Evolutionary conservation across 2,329 filamentous ascomycete genomes (phyloP).

Genomic region (Ophiostoma australiae): DNA sequence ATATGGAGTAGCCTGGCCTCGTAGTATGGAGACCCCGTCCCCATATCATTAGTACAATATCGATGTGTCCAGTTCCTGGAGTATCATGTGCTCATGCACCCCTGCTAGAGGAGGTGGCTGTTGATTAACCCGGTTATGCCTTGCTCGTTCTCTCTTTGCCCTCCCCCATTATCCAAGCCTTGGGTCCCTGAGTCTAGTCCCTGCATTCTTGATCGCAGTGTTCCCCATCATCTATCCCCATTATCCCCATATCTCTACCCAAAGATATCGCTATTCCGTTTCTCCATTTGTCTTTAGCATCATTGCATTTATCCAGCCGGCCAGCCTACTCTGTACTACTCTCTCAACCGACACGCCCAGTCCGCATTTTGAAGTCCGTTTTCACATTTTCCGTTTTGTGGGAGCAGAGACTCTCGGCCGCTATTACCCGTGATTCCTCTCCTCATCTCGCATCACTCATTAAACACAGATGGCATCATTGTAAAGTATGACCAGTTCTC

Average conservation of each 20-base stretch:
- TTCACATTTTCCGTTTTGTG: neutral
- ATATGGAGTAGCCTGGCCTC: neutral
- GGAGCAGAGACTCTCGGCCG: neutral
- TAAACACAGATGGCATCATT: constrained; percentile 3
- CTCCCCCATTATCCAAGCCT: neutral
- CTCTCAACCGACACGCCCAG: neutral
- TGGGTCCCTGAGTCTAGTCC: neutral
- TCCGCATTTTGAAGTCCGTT: neutral
- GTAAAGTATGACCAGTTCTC: neutral
- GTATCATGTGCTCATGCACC: constrained; percentile 7
- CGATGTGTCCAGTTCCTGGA: neutral
- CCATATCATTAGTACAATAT: neutral
- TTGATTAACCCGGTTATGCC: neutral
- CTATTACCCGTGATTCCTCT: neutral
- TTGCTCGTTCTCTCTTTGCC: neutral
- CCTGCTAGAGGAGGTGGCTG: neutral
- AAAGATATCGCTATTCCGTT: neutral
- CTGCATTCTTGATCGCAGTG: neutral
- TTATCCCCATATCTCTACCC: neutral
- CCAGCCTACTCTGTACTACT: neutral
- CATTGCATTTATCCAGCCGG: constrained; percentile 4
- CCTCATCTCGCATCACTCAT: neutral
- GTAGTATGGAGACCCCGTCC: neutral
- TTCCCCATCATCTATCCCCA: neutral
- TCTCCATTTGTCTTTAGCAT: neutral